Evolutionary conservation across 768 basidiomycete species (phyloP).

Genomic region (Pulveroboletus sp.): DNA sequence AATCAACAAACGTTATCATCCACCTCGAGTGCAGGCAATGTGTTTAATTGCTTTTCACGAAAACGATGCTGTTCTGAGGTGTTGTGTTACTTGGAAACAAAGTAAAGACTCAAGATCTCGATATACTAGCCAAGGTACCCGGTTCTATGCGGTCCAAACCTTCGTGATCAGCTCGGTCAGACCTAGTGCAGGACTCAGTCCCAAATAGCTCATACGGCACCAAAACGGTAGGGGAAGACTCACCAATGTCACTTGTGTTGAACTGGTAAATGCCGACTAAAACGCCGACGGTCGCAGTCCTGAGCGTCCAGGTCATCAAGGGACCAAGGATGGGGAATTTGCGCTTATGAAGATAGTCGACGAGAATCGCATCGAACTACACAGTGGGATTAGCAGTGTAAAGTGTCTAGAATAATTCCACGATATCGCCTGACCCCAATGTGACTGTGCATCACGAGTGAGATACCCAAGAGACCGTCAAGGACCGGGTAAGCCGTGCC

Average conservation of each 20-base stretch:
- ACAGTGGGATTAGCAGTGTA: not conserved
- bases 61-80: no score
- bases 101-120: not conserved
- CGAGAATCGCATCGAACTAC: conserved; percentile 70
- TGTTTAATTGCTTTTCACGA: no score
- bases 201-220: not conserved
- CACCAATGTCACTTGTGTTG: conserved; percentile 97
- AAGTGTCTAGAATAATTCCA: not conserved
- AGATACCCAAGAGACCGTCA: conserved; percentile 84
- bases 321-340: conserved; percentile 86
- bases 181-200: conserved; percentile 42
- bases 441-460: conserved; percentile 91
- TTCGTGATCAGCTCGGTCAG: conserved; percentile 80
- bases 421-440: conserved; percentile 62
- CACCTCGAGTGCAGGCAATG: not conserved
- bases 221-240: conserved; percentile 27
- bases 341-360: conserved; percentile 90
- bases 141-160: conserved; percentile 69
- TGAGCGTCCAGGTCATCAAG: conserved; percentile 67
- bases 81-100: conserved; percentile 1
- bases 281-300: conserved; percentile 72
- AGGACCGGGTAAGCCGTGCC: conserved; percentile 75
- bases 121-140: not conserved
- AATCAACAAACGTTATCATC: no score
- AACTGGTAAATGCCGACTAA: conserved; percentile 94